A percentile compares a stretch with the other conserved stretches of the same genome.
Conservation (phyloP, 768 basidiomycete species). For the Paxillus rubicundulus region DNA sequence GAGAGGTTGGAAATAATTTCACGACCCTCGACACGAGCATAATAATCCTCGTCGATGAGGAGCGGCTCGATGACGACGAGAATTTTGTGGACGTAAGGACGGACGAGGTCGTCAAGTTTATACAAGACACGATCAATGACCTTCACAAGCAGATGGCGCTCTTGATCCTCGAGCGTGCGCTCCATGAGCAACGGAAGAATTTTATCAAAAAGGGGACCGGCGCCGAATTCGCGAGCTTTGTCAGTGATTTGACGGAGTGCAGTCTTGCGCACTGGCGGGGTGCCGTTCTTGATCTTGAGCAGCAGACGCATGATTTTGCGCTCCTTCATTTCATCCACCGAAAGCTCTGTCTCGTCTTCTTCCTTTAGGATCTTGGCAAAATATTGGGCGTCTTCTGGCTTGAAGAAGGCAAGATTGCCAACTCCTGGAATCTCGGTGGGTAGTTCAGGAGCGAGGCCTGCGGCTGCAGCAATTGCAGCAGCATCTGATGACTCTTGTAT, state of each 20-base stretch:
- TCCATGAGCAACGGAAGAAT: conserved; percentile 98
- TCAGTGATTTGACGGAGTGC: conserved; percentile 98
- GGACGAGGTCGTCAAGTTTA: conserved; percentile 98
- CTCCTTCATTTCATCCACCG: conserved; percentile 98
- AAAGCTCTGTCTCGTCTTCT: conserved; percentile 90
- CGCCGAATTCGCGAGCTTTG: conserved; percentile 97
- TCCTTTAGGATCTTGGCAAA: conserved; percentile 95
- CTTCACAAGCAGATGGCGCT: conserved; percentile 96
- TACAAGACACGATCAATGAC: conserved; percentile 98
- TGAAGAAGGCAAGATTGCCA: conserved; percentile 96
- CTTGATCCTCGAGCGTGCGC: conserved; percentile 95
- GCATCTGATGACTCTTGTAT: conserved; percentile 95
- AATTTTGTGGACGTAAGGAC: conserved; percentile 99
- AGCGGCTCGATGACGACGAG: conserved; percentile 99
- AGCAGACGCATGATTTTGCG: conserved; percentile 98
- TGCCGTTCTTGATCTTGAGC: conserved; percentile 99
- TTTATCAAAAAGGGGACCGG: conserved; percentile 97
- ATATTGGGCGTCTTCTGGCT: conserved; percentile 96
- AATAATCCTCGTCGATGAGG: conserved; percentile 97
- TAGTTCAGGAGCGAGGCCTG: conserved; percentile 87
- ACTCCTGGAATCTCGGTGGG: conserved; percentile 99
- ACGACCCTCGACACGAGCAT: conserved; percentile 94
- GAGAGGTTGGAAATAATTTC: conserved; percentile 99
- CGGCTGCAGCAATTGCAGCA: conserved; percentile 82
- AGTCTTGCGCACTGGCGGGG: conserved; percentile 96